A percentile compares a stretch with the other conserved stretches of the same genome.
These are phyloP conservation scores for Handroanthus guayacan DNA, from an alignment of 257 asterid genomes.

Conservation along the genomic window DNA sequence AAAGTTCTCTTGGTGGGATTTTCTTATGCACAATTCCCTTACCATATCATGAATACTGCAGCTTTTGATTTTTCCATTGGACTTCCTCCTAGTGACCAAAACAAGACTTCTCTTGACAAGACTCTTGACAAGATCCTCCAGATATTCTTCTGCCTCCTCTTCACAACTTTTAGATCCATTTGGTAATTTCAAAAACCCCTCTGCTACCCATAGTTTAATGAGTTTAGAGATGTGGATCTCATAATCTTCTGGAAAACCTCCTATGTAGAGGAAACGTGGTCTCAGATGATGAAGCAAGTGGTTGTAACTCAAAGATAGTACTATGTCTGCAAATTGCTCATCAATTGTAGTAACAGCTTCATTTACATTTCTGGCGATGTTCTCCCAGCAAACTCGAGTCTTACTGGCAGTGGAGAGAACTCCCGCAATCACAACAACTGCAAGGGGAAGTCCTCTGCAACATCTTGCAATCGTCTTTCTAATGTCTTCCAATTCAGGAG, in stretches of 20 bases:
- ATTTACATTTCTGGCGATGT: slow-evolving; percentile 8
- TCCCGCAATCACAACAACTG: slow-evolving; percentile 35
- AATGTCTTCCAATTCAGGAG: background rate
- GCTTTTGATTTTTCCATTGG: slow-evolving; percentile 19
- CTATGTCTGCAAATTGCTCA: slow-evolving; percentile 23
- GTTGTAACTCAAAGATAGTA: background rate
- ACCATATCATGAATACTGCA: slow-evolving; percentile 36
- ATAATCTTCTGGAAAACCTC: slow-evolving; percentile 1
- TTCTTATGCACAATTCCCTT: slow-evolving; percentile 31
- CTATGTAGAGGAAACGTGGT: slow-evolving; percentile 32
- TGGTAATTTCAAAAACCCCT: slow-evolving; percentile 21
- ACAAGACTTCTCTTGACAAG: slow-evolving; percentile 39
- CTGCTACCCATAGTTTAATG: slow-evolving; percentile 34
- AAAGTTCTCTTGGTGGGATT: slow-evolving; percentile 18
- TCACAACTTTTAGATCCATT: slow-evolving; percentile 7
- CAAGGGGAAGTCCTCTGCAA: slow-evolving; percentile 32
- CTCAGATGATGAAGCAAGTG: slow-evolving; percentile 31
- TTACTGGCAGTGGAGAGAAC: background rate
- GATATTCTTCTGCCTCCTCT: slow-evolving; percentile 1
- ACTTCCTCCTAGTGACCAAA: slow-evolving; percentile 16
- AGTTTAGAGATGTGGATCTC: slow-evolving; percentile 21
- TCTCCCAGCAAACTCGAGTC: background rate
- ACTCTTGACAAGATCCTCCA: slow-evolving; percentile 34
- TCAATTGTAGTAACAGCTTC: background rate
- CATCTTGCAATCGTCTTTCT: slow-evolving; percentile 17